Percentiles rank a stretch among this genome's conserved stretches.
Conservation (phyloP, 2,329 filamentous ascomycete genomes). For the Alternaria sp. region DNA sequence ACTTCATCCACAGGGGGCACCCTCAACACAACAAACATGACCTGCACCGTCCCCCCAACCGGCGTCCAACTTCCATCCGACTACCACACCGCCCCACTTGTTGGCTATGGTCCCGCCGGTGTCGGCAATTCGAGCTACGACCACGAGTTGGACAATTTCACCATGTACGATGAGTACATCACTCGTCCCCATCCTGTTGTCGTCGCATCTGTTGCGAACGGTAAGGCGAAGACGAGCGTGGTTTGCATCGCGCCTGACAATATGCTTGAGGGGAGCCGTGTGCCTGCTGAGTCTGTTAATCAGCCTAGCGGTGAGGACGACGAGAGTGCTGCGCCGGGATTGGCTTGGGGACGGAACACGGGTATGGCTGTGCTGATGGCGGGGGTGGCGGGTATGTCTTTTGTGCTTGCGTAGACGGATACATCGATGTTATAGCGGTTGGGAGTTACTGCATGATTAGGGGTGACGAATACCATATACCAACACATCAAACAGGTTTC, state of each 20-base stretch:
- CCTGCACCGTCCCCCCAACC: not conserved
- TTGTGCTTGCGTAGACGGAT: not conserved
- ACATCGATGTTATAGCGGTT: no score
- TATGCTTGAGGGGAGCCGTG: not conserved
- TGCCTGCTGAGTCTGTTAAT: not conserved
- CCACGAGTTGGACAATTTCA: not conserved
- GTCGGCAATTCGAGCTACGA: not conserved
- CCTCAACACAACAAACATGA: not conserved
- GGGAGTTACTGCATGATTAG: no score
- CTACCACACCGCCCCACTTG: not conserved
- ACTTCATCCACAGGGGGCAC: not conserved
- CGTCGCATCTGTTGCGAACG: not conserved
- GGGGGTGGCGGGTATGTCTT: not conserved
- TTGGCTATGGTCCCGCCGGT: not conserved
- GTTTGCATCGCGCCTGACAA: not conserved
- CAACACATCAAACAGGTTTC: not conserved
- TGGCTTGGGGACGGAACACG: not conserved
- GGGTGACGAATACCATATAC: not conserved
- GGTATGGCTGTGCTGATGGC: not conserved
- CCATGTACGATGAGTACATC: not conserved
- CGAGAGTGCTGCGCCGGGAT: not conserved
- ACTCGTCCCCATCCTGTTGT: not conserved
- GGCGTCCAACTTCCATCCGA: not conserved
- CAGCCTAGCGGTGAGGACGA: not conserved
- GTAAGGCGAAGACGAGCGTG: not conserved